These are phyloP conservation scores for Fomitopsis pinicola DNA, from an alignment of 1,284 basidiomycete genomes.

Conservation along the genomic window DNA sequence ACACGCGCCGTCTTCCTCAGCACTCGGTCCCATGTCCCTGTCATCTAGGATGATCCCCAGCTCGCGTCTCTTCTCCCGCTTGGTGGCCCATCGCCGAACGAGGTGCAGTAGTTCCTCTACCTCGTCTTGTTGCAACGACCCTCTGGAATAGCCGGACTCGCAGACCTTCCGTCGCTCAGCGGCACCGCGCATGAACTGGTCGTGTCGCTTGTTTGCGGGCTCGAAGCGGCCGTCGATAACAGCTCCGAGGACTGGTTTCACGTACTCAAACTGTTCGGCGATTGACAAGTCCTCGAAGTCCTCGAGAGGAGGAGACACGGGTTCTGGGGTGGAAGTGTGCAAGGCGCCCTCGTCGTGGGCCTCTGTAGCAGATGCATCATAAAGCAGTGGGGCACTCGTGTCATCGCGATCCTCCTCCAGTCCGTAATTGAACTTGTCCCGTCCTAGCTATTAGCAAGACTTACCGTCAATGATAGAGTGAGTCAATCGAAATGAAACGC, in stretches of 20 bases:
- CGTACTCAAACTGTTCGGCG: slow-evolving; percentile 57
- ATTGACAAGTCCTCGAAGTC: slow-evolving; percentile 46
- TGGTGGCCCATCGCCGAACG: slow-evolving; percentile 52
- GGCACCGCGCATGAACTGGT: slow-evolving; percentile 55
- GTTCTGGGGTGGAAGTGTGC: slow-evolving; percentile 32
- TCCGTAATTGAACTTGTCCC: slow-evolving; percentile 42
- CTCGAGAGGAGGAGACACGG: slow-evolving; percentile 33
- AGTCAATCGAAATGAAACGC: slow-evolving; percentile 10
- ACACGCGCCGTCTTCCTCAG: not conserved
- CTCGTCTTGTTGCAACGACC: slow-evolving; percentile 47
- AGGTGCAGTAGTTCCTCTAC: slow-evolving; percentile 43
- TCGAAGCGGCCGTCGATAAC: slow-evolving; percentile 51
- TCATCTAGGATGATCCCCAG: slow-evolving; percentile 16
- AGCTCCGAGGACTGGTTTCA: slow-evolving; percentile 55
- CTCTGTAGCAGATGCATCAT: slow-evolving; percentile 8
- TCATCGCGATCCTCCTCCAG: slow-evolving; percentile 43
- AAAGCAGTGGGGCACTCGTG: slow-evolving; percentile 14
- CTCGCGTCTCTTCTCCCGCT: slow-evolving; percentile 26
- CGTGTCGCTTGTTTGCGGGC: slow-evolving; percentile 46
- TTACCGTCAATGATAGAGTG: not conserved
- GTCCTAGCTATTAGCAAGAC: slow-evolving; percentile 40
- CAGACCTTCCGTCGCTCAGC: slow-evolving; percentile 38
- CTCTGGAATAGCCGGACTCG: slow-evolving; percentile 45
- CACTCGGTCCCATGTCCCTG: not conserved
- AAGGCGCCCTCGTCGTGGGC: slow-evolving; percentile 21